phyloP scores from a whole-genome alignment of 2,329 filamentous ascomycete genomes.

The Gaeumannomyces tritici region DNA sequence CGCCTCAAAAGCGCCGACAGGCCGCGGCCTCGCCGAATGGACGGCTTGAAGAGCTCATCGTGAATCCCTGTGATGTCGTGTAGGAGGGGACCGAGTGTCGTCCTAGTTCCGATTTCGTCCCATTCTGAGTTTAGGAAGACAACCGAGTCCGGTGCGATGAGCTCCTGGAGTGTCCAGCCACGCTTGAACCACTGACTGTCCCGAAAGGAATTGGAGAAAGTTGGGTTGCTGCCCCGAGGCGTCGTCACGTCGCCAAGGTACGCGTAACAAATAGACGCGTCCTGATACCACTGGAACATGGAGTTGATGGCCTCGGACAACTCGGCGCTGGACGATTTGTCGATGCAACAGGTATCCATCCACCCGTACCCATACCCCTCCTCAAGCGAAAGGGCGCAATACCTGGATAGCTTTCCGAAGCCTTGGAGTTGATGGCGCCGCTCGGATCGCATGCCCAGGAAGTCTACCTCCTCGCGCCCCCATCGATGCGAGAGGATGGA shows the following conservation, averaged over 20 bases:
- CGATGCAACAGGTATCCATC: conserved; percentile 6
- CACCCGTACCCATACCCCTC: conserved; percentile 4
- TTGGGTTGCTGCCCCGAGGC: neutral
- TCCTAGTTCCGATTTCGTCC: conserved; percentile 11
- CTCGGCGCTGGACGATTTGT: conserved; percentile 3
- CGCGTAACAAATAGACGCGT: neutral
- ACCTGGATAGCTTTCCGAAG: neutral
- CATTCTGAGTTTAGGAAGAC: conserved; percentile 14
- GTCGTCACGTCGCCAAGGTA: neutral
- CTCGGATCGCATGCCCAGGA: conserved; percentile 8
- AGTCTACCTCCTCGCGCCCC: conserved; percentile 14
- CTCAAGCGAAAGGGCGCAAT: neutral
- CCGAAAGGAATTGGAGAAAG: neutral
- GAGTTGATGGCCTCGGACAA: conserved; percentile 4
- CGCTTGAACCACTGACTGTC: conserved; percentile 8
- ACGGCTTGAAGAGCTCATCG: neutral
- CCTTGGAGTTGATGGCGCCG: neutral
- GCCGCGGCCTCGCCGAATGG: neutral
- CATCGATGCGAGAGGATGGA: conserved; percentile 23
- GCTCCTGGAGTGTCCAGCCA: conserved; percentile 15
- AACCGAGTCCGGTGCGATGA: conserved; percentile 11
- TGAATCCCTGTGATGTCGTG: neutral
- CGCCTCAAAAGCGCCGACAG: neutral
- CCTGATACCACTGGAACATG: conserved; percentile 2
- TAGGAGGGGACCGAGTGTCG: neutral